Conservation (phyloP, 768 basidiomycete species). For the Saitozyma sp. region DNA sequence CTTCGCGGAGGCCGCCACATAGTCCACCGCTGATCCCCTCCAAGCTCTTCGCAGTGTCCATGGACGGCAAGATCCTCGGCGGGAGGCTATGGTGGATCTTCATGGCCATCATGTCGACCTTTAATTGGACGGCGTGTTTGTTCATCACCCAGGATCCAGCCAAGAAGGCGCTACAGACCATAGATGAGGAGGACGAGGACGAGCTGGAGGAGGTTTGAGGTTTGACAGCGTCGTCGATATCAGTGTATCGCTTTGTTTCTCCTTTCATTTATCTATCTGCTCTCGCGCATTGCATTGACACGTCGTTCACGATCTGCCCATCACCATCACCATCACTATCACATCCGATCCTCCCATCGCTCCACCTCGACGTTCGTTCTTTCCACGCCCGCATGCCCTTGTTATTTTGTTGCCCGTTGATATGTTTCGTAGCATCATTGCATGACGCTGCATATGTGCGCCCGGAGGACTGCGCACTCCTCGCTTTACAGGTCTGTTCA, state of each 20-base stretch:
- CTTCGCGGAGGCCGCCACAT: not conserved
- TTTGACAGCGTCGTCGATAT: not conserved
- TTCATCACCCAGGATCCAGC: constrained; percentile 22
- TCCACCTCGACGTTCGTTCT: no score
- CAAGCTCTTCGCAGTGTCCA: constrained; percentile 47
- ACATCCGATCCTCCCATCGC: no score
- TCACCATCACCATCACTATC: no score
- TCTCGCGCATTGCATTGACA: no score
- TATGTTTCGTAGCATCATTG: no score
- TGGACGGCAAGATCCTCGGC: constrained; percentile 43
- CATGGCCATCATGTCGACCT: constrained; percentile 42
- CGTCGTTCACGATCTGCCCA: no score
- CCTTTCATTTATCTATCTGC: no score
- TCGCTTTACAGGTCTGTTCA: no score
- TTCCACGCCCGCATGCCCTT: no score
- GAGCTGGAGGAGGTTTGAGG: not conserved
- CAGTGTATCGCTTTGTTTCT: not conserved
- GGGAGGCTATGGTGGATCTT: constrained; percentile 52
- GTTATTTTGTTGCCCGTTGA: no score
- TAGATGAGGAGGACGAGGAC: constrained; percentile 5
- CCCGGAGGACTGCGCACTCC: no score
- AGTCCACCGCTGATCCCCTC: not conserved
- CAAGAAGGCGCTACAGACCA: not conserved
- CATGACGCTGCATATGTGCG: no score
- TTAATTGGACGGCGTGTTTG: constrained; percentile 44